A percentile compares a stretch with the other conserved stretches of the same genome.
phyloP scores from a whole-genome alignment of 2,329 filamentous ascomycete species.

The Diaporthe ampelina region DNA sequence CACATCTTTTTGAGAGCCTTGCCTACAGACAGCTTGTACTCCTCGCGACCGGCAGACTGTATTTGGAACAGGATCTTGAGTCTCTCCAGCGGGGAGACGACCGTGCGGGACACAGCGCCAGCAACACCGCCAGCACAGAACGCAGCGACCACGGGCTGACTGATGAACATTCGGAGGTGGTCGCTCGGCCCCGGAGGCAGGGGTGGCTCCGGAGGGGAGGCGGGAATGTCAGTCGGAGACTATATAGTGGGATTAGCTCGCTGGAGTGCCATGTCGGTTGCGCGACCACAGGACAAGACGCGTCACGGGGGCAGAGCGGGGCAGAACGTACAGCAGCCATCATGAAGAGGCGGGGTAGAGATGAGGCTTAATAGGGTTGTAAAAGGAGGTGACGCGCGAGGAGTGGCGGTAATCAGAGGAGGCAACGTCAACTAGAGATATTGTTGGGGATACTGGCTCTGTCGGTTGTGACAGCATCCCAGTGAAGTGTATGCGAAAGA shows the following conservation, averaged over 20 bases:
- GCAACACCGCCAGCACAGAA: conserved; percentile 96
- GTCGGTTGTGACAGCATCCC: conserved; percentile 36
- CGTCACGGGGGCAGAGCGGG: conserved; percentile 43
- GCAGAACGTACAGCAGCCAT: conserved; percentile 56
- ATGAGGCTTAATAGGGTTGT: conserved; percentile 22
- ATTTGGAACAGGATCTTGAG: conserved; percentile 99
- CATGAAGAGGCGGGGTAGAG: conserved; percentile 42
- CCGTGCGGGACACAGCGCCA: conserved; percentile 96
- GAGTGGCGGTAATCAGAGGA: conserved; percentile 12
- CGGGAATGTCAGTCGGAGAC: conserved; percentile 33
- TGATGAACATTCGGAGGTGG: conserved; percentile 67
- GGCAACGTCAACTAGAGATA: conserved; percentile 31
- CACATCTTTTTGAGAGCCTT: conserved; percentile 96
- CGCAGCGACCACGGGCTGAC: conserved; percentile 88
- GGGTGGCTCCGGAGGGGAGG: conserved; percentile 34
- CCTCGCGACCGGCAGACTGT: conserved; percentile 89
- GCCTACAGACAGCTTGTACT: conserved; percentile 92
- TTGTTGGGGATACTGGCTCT: conserved; percentile 11
- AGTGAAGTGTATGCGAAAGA: conserved; percentile 16
- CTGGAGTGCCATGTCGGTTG: conserved; percentile 12
- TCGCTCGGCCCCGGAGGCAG: conserved; percentile 47
- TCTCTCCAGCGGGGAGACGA: conserved; percentile 94
- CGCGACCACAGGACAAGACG: background rate
- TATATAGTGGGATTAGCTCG: conserved; percentile 36
- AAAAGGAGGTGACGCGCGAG: conserved; percentile 34